These are phyloP conservation scores for Penicillium sp. DNA, from an alignment of 2,329 filamentous ascomycete genomes.

Conservation along the genomic window DNA sequence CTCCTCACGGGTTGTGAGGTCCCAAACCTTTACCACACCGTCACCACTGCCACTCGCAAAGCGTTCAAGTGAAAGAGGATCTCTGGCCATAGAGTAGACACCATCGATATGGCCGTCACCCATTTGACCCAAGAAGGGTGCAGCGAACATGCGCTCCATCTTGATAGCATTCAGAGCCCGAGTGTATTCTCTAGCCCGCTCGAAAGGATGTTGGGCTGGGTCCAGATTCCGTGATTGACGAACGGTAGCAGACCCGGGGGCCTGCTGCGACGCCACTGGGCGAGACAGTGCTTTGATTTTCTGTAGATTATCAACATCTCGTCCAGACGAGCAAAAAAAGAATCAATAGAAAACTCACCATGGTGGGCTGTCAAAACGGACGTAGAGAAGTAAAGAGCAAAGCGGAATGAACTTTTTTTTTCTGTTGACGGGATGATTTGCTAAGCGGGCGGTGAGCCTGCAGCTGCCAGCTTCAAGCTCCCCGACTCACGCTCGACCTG, in stretches of 20 bases:
- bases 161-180: conserved; percentile 82
- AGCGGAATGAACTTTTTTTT: conserved; percentile 32
- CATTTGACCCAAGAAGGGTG: conserved; percentile 82
- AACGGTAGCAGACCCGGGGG: conserved; percentile 47
- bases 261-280: conserved; percentile 48
- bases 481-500: conserved; percentile 18
- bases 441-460: conserved; percentile 35
- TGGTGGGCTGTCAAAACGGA: conserved; percentile 20
- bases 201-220: conserved; percentile 85
- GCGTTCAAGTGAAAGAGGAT: conserved; percentile 70
- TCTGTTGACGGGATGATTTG: conserved; percentile 32
- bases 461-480: conserved; percentile 32
- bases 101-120: conserved; percentile 92
- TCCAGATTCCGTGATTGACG: conserved; percentile 62
- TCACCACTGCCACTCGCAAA: conserved; percentile 86
- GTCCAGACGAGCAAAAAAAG: background rate
- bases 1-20: conserved; percentile 71
- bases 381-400: conserved; percentile 16
- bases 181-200: conserved; percentile 83
- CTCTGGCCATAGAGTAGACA: conserved; percentile 77
- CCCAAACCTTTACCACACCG: conserved; percentile 92
- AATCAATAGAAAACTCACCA: conserved; percentile 27
- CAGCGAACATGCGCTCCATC: conserved; percentile 86
- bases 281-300: conserved; percentile 60
- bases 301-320: conserved; percentile 31